Evolutionary conservation across 768 basidiomycete genomes (phyloP), one percentile per base, ranked within the genome.

Genomic region (Mycena capillaripes): DNA sequence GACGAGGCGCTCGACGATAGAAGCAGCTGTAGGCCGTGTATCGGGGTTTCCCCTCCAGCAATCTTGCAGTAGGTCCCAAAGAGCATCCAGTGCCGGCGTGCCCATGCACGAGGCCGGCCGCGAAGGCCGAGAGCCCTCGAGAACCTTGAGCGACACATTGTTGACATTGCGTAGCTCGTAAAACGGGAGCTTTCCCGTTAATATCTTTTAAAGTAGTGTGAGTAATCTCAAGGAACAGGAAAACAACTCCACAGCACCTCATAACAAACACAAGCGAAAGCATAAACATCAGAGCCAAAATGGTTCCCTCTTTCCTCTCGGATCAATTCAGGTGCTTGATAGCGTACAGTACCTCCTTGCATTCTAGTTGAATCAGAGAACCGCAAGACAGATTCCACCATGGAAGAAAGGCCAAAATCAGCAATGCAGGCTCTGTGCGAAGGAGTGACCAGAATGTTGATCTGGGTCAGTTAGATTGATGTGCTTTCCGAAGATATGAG

Each of bases 1-100:
- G 11, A 19, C 23, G 4, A 66, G 23, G 12, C 14, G 50, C n/a
- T 69, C 21, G 4, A 69, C 52, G 19, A 63, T 38, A 32, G 62
- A 34, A 21, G 48, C 0, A 3, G 52, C 60, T 2, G 25, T 32
- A 1, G 68, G 68, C 6, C 68, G 68, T 11, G 5, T 46, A 25
- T 1, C 50, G 14, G 36, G 34, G 17, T 29, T 11, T 40, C 34
- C 46, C 23, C 55, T 11, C 68, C 68, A 69, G 50, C 68, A 69
- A 14, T 55, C 10, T 44, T 61, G 29, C 8, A 69, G 27, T 16
- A 69, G 21, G 4, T 34, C 10, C 68, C 68, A 69, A 14, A 69
- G 48, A 21, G 17, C 16, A 17, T 62, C 36, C 2, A 62, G 23
- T 21, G 17, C 3, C 4, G 60, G 9, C 5, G 48, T 53, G 2